Evolutionary conservation across 2,329 filamentous ascomycete genomes (phyloP).

Genomic region (Apiospora rasikravindrae): DNA sequence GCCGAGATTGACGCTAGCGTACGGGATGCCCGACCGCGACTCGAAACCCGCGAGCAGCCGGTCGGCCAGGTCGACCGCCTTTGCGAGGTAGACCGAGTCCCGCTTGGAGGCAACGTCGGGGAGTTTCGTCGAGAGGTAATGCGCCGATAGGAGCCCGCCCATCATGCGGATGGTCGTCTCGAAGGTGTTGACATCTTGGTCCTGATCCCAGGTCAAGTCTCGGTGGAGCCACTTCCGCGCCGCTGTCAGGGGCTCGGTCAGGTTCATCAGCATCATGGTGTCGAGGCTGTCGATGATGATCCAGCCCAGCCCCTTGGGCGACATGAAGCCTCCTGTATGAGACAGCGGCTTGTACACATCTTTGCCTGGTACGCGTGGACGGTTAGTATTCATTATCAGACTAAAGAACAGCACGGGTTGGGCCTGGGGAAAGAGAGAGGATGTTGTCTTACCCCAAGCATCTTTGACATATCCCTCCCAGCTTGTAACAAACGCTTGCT

Average conservation of each 20-base stretch:
- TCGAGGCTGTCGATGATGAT: slow-evolving; percentile 97
- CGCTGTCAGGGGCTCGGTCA: slow-evolving; percentile 82
- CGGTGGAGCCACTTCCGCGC: slow-evolving; percentile 88
- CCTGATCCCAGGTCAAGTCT: slow-evolving; percentile 82
- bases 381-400: background rate
- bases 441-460: slow-evolving; percentile 77
- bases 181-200: slow-evolving; percentile 96
- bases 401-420: background rate
- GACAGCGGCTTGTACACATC: background rate
- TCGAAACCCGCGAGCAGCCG: slow-evolving; percentile 87
- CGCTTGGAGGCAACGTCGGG: slow-evolving; percentile 77
- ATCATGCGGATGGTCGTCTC: slow-evolving; percentile 99
- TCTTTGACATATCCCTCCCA: slow-evolving; percentile 90
- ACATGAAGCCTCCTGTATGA: slow-evolving; percentile 65
- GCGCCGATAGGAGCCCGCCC: slow-evolving; percentile 87
- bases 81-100: slow-evolving; percentile 89
- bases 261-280: slow-evolving; percentile 98
- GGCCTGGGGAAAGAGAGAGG: background rate
- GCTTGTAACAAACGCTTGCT: slow-evolving; percentile 80
- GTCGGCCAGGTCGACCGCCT: slow-evolving; percentile 90
- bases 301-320: slow-evolving; percentile 89
- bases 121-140: slow-evolving; percentile 86
- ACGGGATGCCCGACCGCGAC: slow-evolving; percentile 83
- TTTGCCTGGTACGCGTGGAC: background rate
- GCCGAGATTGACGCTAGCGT: slow-evolving; percentile 86